Evolutionary conservation across 2,329 filamentous ascomycete genomes (phyloP), one percentile per base, ranked within the genome.

Genomic region (Calonectria pteridis): DNA sequence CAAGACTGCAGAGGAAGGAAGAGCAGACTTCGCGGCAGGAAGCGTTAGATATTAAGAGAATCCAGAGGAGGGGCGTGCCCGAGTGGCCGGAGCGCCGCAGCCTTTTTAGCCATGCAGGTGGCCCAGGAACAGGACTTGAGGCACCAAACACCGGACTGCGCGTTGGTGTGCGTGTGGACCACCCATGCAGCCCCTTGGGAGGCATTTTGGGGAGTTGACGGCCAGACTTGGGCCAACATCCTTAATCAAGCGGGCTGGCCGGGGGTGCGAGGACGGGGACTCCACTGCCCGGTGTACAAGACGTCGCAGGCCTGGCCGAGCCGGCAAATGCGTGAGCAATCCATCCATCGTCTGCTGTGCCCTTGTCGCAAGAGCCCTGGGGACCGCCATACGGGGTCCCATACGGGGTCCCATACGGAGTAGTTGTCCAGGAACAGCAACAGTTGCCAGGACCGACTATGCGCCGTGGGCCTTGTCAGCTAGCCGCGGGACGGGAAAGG

Each of bases 31-130:
- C 73, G 78, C 77, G 70, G 76, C 72, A 78, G 73, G 77, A 77
- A 66, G 73, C 71, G 76, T 76, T 78, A 76, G 77, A 79, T 80
- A 79, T 80, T 80, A 78, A 80, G 77, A 78, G 77, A 74, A 77
- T 72, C 65, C 59, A 72, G 71, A 80, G 76, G 50, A 49, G 75
- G 73, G 73, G 67, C 71, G 77, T 59, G 71, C 64, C 77, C 73
- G 67, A 75, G 67, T 74, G 69, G 65, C 20, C 71, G 73, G 78
- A 76, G 72, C 75, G 75, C 63, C 55, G 37, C 70, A 69, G 73
- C 77, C 76, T 72, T 79, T 80, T 77, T 78, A 77, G 77, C 40
- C 50, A 63, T 67, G 70, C 67, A 70, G 58, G 69, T 63, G 67
- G 70, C 49, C 78, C 77, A 74, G 79, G 79, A 73, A 73, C 55